A percentile compares a stretch with the other conserved stretches of the same genome.
These are phyloP conservation scores for Fusarium longipes DNA, from an alignment of 2,329 filamentous ascomycete genomes.

Conservation along the genomic window DNA sequence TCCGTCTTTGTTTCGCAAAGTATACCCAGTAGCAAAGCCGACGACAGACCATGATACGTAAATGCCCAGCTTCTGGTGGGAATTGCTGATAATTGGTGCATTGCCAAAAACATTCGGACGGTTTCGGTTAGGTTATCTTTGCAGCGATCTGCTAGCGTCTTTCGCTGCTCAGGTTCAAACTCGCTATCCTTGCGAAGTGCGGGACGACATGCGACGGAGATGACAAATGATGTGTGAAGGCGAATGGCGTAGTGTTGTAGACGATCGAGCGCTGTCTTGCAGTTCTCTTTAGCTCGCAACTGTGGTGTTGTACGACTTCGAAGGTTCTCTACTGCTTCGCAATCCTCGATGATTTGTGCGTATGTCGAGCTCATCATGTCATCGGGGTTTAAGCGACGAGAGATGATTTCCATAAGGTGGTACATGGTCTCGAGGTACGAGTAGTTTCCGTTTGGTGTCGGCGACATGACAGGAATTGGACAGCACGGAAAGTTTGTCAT, in stretches of 20 bases:
- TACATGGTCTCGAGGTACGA: slow-evolving; percentile 75
- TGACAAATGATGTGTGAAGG: slow-evolving; percentile 73
- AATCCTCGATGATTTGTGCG: slow-evolving; percentile 67
- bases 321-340: slow-evolving; percentile 64
- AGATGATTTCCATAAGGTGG: slow-evolving; percentile 70
- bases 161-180: slow-evolving; percentile 64
- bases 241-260: slow-evolving; percentile 72
- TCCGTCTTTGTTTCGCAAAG: slow-evolving; percentile 72
- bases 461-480: slow-evolving; percentile 61
- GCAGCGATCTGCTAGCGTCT: slow-evolving; percentile 66
- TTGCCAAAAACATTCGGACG: slow-evolving; percentile 75
- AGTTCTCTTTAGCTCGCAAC: slow-evolving; percentile 69
- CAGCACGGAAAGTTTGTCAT: slow-evolving; percentile 71
- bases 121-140: slow-evolving; percentile 72
- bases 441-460: slow-evolving; percentile 59
- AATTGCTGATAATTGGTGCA: slow-evolving; percentile 75
- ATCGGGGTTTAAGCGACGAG: slow-evolving; percentile 67
- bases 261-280: slow-evolving; percentile 71
- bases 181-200: slow-evolving; percentile 67
- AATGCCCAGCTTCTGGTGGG: slow-evolving; percentile 76
- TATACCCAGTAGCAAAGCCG: slow-evolving; percentile 72
- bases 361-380: slow-evolving; percentile 62
- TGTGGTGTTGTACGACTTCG: slow-evolving; percentile 62
- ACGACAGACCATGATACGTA: slow-evolving; percentile 74
- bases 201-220: slow-evolving; percentile 73